Conservation (phyloP, 768 basidiomycete genomes). For the Termitomyces sp. region DNA sequence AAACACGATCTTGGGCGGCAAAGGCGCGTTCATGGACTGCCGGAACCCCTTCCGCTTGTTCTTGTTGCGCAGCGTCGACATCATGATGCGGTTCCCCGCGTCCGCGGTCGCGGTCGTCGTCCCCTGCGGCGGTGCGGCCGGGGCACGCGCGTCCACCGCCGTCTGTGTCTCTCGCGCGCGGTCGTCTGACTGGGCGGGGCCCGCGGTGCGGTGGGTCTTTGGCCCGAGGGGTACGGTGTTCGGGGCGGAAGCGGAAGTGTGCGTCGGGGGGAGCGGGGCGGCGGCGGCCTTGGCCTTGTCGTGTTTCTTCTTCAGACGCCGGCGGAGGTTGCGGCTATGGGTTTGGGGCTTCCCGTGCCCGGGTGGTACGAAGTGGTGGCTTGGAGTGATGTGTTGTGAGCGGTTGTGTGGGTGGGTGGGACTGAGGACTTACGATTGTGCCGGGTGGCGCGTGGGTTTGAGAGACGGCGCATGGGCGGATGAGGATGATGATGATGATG, state of each 20-base stretch:
- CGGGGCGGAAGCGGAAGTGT: conserved; percentile 32
- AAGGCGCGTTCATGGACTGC: conserved; percentile 34
- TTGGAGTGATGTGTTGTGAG: conserved; percentile 1
- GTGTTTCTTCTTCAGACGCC: conserved; percentile 17
- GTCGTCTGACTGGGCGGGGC: background rate
- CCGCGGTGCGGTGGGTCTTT: background rate
- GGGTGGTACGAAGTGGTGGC: conserved; percentile 11
- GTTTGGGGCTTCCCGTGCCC: conserved; percentile 13
- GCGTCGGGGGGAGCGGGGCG: conserved; percentile 17
- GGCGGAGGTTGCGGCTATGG: conserved; percentile 8
- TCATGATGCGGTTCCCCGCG: conserved; percentile 23
- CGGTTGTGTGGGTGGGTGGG: background rate
- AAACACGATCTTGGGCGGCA: conserved; percentile 53
- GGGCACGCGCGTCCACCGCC: conserved; percentile 2
- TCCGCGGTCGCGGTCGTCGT: conserved; percentile 9
- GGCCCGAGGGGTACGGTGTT: conserved; percentile 42
- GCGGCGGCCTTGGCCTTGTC: conserved; percentile 17
- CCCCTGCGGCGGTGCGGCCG: background rate
- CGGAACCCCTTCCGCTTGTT: conserved; percentile 71
- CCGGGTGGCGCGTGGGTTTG: background rate
- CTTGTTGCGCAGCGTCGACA: conserved; percentile 62
- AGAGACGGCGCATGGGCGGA: conserved; percentile 6
- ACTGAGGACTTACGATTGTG: conserved; percentile 11
- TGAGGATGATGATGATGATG: conserved; percentile 5
- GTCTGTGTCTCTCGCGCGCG: background rate